phyloP scores from a whole-genome alignment of 129 eudicot species.

The Deinandra increscens region DNA sequence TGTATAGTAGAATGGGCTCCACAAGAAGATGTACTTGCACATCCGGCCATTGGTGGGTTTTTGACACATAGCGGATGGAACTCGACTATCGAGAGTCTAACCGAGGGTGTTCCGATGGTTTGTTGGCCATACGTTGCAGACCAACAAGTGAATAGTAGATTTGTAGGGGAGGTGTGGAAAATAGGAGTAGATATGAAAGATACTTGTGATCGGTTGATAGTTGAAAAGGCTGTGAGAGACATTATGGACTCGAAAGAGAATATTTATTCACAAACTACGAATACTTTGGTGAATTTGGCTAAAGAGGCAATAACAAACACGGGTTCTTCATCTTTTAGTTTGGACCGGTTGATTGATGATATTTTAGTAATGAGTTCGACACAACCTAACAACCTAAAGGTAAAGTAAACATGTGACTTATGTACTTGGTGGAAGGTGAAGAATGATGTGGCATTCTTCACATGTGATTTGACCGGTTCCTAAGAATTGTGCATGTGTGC shows the following conservation, averaged over 20 bases:
- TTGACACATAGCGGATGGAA: constrained; percentile 73
- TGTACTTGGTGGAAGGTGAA: too few relatives aligned
- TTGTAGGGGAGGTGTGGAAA: constrained; percentile 58
- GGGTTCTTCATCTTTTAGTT: constrained; percentile 45
- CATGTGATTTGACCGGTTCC: too few relatives aligned
- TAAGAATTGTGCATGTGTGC: too few relatives aligned
- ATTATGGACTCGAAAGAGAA: constrained; percentile 39
- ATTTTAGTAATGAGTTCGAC: constrained; percentile 34
- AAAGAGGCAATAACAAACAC: constrained; percentile 31
- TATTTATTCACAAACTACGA: constrained; percentile 7
- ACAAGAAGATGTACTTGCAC: constrained; percentile 64
- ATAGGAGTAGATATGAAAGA: constrained; percentile 58
- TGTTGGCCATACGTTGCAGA: constrained; percentile 56
- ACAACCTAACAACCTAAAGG: not conserved
- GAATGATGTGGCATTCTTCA: too few relatives aligned
- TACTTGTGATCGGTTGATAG: constrained; percentile 40
- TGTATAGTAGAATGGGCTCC: constrained; percentile 61
- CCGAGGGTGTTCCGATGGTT: constrained; percentile 61
- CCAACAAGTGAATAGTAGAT: constrained; percentile 63
- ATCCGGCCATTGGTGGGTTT: constrained; percentile 54
- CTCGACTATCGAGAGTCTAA: constrained; percentile 60
- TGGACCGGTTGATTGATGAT: constrained; percentile 47
- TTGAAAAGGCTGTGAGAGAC: constrained; percentile 41
- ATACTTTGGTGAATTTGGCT: constrained; percentile 28
- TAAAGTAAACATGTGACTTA: not conserved